Percentiles rank a stretch among this genome's conserved stretches.
phyloP scores from a whole-genome alignment of 768 basidiomycete genomes.

The Amanita fuliginea region DNA sequence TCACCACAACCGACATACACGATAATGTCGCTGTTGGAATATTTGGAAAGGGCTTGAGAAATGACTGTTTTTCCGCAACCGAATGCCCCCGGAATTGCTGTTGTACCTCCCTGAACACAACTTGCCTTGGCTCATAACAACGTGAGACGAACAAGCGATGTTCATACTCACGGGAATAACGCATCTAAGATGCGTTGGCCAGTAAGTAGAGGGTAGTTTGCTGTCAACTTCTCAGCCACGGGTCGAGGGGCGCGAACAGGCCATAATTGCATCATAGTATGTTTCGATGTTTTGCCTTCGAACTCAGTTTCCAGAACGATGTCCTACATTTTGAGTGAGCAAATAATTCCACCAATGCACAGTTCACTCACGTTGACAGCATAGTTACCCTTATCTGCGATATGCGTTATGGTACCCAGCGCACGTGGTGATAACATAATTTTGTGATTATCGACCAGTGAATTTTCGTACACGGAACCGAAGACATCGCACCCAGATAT shows the following conservation, averaged over 20 bases:
- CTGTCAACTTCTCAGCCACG: conserved; percentile 89
- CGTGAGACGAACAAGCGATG: not conserved
- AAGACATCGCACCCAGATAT: conserved; percentile 96
- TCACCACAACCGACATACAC: conserved; percentile 99
- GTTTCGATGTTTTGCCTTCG: conserved; percentile 85
- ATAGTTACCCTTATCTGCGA: conserved; percentile 93
- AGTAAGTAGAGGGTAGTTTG: conserved; percentile 84
- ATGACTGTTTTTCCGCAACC: conserved; percentile 99
- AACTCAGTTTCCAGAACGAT: conserved; percentile 96
- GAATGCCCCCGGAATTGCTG: conserved; percentile 97
- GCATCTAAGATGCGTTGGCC: conserved; percentile 97
- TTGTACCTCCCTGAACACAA: conserved; percentile 95
- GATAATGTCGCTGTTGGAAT: conserved; percentile 98
- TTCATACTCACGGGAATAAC: conserved; percentile 72
- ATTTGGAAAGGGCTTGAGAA: conserved; percentile 96
- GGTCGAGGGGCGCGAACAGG: conserved; percentile 97
- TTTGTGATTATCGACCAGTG: conserved; percentile 92
- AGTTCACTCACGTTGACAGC: conserved; percentile 61
- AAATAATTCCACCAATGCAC: not conserved
- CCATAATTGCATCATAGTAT: conserved; percentile 98
- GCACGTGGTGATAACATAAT: conserved; percentile 93
- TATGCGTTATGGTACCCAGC: conserved; percentile 87
- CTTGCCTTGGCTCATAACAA: conserved; percentile 21
- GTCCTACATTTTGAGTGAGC: conserved; percentile 42
- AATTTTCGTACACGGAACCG: conserved; percentile 94